A percentile compares a stretch with the other conserved stretches of the same genome.
Conservation (phyloP, 225 moss, liverwort and hornwort genomes). For the Ulota crispa region DNA sequence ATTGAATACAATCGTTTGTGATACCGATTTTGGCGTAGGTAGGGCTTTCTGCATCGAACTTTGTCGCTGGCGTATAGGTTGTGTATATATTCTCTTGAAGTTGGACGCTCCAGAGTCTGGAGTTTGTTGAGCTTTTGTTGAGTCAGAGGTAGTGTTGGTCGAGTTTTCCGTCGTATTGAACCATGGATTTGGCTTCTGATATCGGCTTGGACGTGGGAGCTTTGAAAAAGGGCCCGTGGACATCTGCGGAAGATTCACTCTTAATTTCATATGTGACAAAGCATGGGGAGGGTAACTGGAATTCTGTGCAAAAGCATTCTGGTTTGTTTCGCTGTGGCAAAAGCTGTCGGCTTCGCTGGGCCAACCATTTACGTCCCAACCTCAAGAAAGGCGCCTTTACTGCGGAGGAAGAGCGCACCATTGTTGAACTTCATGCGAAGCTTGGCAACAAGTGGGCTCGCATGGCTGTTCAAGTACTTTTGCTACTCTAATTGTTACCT, state of each 20-base stretch:
- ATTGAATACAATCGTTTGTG: not conserved
- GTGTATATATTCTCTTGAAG: not conserved
- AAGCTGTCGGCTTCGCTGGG: constrained; percentile 97
- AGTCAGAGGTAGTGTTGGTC: not conserved
- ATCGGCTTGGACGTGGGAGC: constrained; percentile 56
- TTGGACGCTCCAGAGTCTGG: too few species aligned
- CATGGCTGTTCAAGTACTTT: constrained; percentile 91
- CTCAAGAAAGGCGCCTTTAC: constrained; percentile 99
- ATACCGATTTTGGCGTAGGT: constrained; percentile 3
- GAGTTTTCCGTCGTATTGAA: constrained; percentile 17
- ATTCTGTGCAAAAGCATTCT: constrained; percentile 97
- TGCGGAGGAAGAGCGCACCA: constrained; percentile 94
- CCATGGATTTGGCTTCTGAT: constrained; percentile 46
- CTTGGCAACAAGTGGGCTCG: constrained; percentile 99
- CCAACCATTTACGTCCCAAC: constrained; percentile 95
- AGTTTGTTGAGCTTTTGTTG: too few species aligned
- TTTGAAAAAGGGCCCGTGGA: constrained; percentile 98
- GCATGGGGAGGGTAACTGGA: constrained; percentile 99
- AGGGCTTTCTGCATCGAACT: constrained; percentile 6
- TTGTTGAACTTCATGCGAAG: constrained; percentile 91
- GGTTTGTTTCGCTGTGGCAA: constrained; percentile 95
- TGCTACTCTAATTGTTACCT: not conserved
- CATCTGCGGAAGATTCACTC: constrained; percentile 92
- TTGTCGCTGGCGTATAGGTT: not conserved
- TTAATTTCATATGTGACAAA: constrained; percentile 89